Conservation (phyloP, 1,284 basidiomycete genomes). For the Phellopilus nigrolimitatus region DNA sequence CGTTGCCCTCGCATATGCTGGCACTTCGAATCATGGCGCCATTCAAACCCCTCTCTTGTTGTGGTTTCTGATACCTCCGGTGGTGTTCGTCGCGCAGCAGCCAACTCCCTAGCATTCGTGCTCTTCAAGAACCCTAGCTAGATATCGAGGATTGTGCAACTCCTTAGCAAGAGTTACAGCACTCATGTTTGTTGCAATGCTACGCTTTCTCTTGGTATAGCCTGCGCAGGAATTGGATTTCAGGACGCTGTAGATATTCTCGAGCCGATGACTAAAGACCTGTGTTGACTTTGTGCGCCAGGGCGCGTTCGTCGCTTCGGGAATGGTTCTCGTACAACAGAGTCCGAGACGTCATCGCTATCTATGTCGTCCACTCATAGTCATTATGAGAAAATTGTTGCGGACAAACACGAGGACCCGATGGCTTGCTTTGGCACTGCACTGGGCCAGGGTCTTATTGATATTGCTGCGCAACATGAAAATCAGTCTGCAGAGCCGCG, state of each 20-base stretch:
- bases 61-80: no score
- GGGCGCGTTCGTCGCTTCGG: conserved; percentile 89
- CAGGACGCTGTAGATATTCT: no score
- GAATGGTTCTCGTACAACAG: conserved; percentile 95
- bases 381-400: no score
- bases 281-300: conserved; percentile 96
- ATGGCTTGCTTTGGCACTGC: conserved; percentile 96
- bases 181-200: conserved; percentile 97
- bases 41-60: conserved; percentile 84
- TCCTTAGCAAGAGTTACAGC: conserved; percentile 96
- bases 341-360: conserved; percentile 86
- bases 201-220: conserved; percentile 90
- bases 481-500: no score
- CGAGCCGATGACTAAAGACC: no score
- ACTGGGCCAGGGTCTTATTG: conserved; percentile 91
- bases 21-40: conserved; percentile 89
- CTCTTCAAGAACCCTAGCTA: no score
- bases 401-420: no score
- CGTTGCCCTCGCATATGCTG: conserved; percentile 93
- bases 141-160: no score
- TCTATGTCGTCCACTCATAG: no score
- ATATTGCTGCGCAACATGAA: conserved; percentile 95
- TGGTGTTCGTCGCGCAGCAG: no score
- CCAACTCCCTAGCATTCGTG: no score
- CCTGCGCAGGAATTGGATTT: conserved; percentile 96